These are phyloP conservation scores for Pilatotrama ljubarskyi DNA, from an alignment of 768 basidiomycete species.

Conservation along the genomic window DNA sequence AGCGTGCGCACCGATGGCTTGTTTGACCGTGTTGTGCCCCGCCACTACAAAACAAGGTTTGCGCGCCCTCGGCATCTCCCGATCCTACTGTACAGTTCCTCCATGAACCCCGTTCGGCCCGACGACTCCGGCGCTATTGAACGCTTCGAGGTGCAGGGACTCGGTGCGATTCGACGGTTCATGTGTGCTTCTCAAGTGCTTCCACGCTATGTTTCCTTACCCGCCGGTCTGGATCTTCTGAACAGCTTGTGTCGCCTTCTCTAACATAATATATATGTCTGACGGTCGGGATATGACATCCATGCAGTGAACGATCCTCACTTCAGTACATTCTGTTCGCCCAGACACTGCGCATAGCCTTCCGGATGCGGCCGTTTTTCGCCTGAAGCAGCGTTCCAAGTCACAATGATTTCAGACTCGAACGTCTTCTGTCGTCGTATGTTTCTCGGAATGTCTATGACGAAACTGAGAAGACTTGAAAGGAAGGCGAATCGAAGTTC, in stretches of 20 bases:
- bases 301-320: no score
- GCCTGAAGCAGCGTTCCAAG: not conserved
- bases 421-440: not conserved
- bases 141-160: no score
- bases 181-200: no score
- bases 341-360: not conserved
- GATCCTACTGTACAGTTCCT: conserved; percentile 27
- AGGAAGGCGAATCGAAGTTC: not conserved
- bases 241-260: no score
- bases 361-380: not conserved
- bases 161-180: no score
- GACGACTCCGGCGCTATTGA: not conserved
- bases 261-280: no score
- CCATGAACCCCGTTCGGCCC: not conserved
- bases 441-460: not conserved
- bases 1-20: conserved; percentile 27
- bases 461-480: not conserved
- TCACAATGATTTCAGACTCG: not conserved
- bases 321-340: not conserved
- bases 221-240: no score
- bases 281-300: no score
- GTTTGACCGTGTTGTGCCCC: conserved; percentile 48
- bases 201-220: no score
- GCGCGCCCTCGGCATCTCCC: conserved; percentile 19
- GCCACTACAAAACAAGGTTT: conserved; percentile 34